Evolutionary conservation across 352 stramenopile species (phyloP).

Genomic region (Phytopythium montanum): DNA sequence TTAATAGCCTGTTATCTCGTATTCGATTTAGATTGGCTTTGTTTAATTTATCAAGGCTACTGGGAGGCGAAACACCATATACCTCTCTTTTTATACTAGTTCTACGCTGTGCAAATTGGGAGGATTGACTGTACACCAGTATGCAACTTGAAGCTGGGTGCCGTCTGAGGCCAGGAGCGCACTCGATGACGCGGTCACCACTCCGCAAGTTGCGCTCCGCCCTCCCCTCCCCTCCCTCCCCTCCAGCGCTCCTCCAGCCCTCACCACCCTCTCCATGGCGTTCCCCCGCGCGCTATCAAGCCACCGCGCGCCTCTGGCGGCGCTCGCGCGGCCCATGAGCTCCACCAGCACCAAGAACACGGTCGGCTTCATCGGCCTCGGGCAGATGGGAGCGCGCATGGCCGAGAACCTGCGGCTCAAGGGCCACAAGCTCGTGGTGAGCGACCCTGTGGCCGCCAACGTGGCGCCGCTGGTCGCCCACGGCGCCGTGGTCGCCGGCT

Average conservation of each 20-base stretch:
- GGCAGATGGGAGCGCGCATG: constrained; percentile 95
- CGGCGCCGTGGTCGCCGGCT: constrained; percentile 45
- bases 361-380: constrained; percentile 91
- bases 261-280: not conserved
- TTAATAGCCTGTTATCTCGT: too few relatives aligned
- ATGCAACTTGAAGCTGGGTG: constrained; percentile 27
- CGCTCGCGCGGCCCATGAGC: constrained; percentile 10
- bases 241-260: not conserved
- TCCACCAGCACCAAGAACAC: constrained; percentile 23
- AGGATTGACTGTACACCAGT: not conserved
- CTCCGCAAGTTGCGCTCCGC: constrained; percentile 12
- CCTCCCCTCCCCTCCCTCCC: not conserved
- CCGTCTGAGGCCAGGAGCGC: not conserved
- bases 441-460: constrained; percentile 60
- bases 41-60: too few relatives aligned
- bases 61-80: too few relatives aligned
- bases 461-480: constrained; percentile 49
- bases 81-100: too few relatives aligned
- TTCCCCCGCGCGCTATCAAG: not conserved
- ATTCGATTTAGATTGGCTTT: too few relatives aligned
- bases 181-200: constrained; percentile 1
- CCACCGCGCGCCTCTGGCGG: constrained; percentile 4
- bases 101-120: too few relatives aligned
- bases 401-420: constrained; percentile 87
- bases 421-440: constrained; percentile 75